Evolutionary conservation across 1,284 basidiomycete species (phyloP).

Genomic region (Xerocomus nothofagi): DNA sequence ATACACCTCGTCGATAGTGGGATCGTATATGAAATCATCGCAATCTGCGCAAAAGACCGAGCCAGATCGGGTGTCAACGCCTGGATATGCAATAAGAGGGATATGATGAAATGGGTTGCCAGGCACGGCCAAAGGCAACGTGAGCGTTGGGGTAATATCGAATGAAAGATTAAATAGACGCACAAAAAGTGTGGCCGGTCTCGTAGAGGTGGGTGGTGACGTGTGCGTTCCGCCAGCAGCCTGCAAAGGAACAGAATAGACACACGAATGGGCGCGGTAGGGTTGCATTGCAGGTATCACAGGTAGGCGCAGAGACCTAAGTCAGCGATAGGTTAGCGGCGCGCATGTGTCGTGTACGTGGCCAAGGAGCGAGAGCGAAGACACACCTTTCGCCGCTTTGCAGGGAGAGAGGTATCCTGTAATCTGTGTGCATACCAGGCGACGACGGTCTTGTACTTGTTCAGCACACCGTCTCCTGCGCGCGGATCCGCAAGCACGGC

Average conservation of each 20-base stretch:
- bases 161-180: constrained; percentile 32
- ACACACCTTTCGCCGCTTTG: constrained; percentile 47
- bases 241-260: constrained; percentile 72
- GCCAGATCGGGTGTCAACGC: constrained; percentile 57
- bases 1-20: constrained; percentile 42
- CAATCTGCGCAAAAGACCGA: constrained; percentile 59
- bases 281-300: constrained; percentile 58
- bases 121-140: background rate
- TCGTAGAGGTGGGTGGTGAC: constrained; percentile 56
- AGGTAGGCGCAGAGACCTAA: constrained; percentile 53
- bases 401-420: constrained; percentile 36
- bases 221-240: constrained; percentile 69
- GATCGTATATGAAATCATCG: constrained; percentile 57
- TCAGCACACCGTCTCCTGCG: constrained; percentile 27
- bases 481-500: constrained; percentile 31
- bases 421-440: constrained; percentile 40
- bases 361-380: background rate
- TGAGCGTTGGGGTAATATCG: background rate
- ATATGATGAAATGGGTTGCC: background rate
- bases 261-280: constrained; percentile 78
- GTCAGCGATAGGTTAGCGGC: background rate
- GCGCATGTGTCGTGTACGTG: background rate
- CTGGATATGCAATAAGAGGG: constrained; percentile 37
- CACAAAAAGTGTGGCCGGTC: constrained; percentile 67
- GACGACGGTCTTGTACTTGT: constrained; percentile 41